phyloP scores from a whole-genome alignment of 441 rosid genomes.

The Cnidoscolus chayamansa region DNA sequence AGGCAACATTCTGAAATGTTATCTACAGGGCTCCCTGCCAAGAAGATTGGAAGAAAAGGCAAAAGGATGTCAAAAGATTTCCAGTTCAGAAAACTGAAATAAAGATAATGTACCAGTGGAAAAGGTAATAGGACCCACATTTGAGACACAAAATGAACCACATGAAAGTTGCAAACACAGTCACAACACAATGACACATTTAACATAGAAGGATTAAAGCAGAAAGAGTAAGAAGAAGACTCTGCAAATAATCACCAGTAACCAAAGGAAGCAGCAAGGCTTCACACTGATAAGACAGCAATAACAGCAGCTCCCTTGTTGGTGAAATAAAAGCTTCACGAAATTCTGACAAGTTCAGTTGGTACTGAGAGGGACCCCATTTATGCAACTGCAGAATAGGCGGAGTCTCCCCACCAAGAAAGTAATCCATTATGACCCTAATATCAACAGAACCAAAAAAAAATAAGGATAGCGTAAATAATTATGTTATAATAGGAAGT shows the following conservation, averaged over 20 bases:
- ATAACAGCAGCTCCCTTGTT: conserved; percentile 55
- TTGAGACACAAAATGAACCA: not conserved
- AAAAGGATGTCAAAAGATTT: conserved; percentile 11
- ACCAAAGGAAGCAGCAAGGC: conserved; percentile 72
- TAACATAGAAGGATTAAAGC: not conserved
- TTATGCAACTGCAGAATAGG: conserved; percentile 69
- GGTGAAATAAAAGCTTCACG: conserved; percentile 93
- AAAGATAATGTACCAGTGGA: not conserved
- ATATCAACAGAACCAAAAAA: not conserved
- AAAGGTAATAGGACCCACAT: not conserved
- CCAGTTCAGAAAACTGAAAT: not conserved
- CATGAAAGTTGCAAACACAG: not conserved
- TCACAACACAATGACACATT: not conserved
- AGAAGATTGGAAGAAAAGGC: conserved; percentile 12
- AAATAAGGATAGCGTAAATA: not conserved
- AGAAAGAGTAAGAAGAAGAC: conserved; percentile 3
- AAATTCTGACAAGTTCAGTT: conserved; percentile 64
- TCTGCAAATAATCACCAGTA: conserved; percentile 39
- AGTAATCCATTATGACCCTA: conserved; percentile 42
- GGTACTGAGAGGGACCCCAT: conserved; percentile 64
- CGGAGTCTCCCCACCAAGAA: conserved; percentile 45
- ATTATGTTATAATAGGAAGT: not conserved
- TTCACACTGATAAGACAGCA: conserved; percentile 69
- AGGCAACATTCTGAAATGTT: conserved; percentile 29
- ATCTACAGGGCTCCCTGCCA: conserved; percentile 44